Evolutionary conservation across 352 stramenopile genomes (phyloP).

Genomic region (Phytopythium kandeliae): DNA sequence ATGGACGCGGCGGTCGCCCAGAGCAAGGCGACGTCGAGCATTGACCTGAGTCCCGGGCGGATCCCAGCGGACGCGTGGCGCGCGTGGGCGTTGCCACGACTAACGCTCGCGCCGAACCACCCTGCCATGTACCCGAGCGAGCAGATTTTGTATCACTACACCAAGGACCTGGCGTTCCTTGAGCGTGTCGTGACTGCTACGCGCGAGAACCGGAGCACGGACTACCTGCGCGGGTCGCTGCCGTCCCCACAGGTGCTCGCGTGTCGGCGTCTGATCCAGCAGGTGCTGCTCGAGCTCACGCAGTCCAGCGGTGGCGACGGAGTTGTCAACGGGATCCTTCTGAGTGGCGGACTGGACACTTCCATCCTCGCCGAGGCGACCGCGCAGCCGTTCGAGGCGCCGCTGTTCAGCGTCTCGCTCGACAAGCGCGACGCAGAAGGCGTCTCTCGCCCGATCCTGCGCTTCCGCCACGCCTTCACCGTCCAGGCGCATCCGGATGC

Average conservation of each 20-base stretch:
- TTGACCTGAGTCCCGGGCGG: constrained; percentile 7
- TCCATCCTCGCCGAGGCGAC: constrained; percentile 65
- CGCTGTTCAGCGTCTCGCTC: constrained; percentile 30
- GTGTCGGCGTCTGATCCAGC: constrained; percentile 47
- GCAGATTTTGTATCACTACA: constrained; percentile 74
- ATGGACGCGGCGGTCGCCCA: constrained; percentile 45
- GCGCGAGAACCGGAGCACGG: constrained; percentile 21
- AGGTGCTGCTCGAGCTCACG: constrained; percentile 43
- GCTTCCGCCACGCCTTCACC: constrained; percentile 47
- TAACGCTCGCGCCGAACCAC: constrained; percentile 54
- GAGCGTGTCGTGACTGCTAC: constrained; percentile 26
- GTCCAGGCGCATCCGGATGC: constrained; percentile 38
- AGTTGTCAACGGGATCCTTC: constrained; percentile 28
- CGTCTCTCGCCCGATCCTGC: constrained; percentile 31
- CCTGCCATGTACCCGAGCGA: constrained; percentile 51
- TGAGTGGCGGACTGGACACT: constrained; percentile 67
- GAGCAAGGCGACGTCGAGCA: constrained; percentile 14
- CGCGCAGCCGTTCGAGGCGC: constrained; percentile 20
- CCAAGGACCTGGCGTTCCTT: constrained; percentile 49
- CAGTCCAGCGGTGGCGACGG: constrained; percentile 5
- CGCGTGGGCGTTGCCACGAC: constrained; percentile 46
- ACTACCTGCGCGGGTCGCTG: constrained; percentile 33
- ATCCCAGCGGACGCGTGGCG: constrained; percentile 48
- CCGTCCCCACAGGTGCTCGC: constrained; percentile 25
- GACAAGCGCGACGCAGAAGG: constrained; percentile 23